Conservation (phyloP, 179 eudicot species). For the Heliamphora pulchella region DNA sequence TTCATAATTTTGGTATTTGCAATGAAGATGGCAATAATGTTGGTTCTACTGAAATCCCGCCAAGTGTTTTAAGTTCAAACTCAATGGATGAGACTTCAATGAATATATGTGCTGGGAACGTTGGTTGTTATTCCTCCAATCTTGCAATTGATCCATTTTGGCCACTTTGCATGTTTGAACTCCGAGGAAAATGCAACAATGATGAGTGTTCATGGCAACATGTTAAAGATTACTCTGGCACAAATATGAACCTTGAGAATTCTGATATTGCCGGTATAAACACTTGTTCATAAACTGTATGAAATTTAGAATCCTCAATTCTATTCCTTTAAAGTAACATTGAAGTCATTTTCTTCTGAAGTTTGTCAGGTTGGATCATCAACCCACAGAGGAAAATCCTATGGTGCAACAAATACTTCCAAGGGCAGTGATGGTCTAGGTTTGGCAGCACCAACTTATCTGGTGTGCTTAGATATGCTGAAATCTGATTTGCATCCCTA, state of each 20-base stretch:
- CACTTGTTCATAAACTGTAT: background rate
- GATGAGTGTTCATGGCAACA: constrained; percentile 79
- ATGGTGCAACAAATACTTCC: constrained; percentile 18
- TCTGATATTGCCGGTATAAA: constrained; percentile 30
- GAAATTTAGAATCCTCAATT: background rate
- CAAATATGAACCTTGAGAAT: constrained; percentile 21
- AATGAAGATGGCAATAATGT: constrained; percentile 14
- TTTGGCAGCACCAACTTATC: constrained; percentile 51
- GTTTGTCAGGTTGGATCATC: constrained; percentile 32
- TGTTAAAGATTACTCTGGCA: constrained; percentile 33
- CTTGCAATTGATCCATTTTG: constrained; percentile 48
- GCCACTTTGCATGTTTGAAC: constrained; percentile 78
- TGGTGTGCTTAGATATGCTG: constrained; percentile 43
- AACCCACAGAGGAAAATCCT: constrained; percentile 18
- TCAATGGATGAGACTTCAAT: constrained; percentile 19
- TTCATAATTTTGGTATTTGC: constrained; percentile 16
- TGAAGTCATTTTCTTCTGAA: constrained; percentile 23
- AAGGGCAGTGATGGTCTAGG: constrained; percentile 18
- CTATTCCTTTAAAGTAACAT: constrained; percentile 1
- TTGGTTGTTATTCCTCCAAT: constrained; percentile 43
- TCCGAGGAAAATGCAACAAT: constrained; percentile 73
- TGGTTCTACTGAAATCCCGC: constrained; percentile 18
- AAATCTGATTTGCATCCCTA: constrained; percentile 30
- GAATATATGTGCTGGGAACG: constrained; percentile 18
- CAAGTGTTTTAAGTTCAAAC: constrained; percentile 17